Conservation (phyloP, 164 flowering plant genomes). For the Piper betle region DNA sequence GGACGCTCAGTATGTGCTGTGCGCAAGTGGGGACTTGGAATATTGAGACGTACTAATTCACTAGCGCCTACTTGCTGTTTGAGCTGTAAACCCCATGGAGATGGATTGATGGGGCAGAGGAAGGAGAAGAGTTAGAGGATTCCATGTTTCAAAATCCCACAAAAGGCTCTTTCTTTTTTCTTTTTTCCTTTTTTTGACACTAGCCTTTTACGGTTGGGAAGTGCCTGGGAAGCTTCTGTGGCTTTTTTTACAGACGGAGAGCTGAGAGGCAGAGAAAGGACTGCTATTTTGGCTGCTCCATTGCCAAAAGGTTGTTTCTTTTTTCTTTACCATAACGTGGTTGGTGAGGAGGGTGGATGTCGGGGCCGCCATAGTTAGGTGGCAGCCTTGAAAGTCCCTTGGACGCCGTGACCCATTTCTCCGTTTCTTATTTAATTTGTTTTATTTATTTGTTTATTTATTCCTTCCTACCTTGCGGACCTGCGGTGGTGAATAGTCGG, state of each 20-base stretch:
- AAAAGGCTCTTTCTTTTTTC: neutral
- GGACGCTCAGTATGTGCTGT: no score
- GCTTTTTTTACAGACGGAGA: no score
- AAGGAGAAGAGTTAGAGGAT: no score
- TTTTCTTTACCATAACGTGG: neutral
- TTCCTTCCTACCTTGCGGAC: no score
- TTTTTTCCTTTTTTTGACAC: neutral
- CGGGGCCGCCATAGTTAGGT: conserved; percentile 10
- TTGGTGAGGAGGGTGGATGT: conserved; percentile 10
- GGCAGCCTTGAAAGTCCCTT: conserved; percentile 5
- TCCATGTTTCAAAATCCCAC: neutral
- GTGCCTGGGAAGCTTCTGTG: neutral
- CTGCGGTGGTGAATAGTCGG: no score
- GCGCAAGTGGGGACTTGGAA: no score
- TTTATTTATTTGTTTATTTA: neutral
- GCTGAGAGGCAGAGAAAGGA: neutral
- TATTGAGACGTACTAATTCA: no score
- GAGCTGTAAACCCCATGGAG: no score
- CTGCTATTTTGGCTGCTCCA: neutral
- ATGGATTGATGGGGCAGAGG: no score
- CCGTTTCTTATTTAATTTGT: neutral
- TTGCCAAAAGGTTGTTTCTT: neutral
- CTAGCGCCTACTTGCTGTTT: no score
- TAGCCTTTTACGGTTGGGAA: no score
- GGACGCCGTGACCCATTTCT: conserved; percentile 3